Evolutionary conservation across 2,329 filamentous ascomycete species (phyloP).

Genomic region (Lizonia empirigonia): DNA sequence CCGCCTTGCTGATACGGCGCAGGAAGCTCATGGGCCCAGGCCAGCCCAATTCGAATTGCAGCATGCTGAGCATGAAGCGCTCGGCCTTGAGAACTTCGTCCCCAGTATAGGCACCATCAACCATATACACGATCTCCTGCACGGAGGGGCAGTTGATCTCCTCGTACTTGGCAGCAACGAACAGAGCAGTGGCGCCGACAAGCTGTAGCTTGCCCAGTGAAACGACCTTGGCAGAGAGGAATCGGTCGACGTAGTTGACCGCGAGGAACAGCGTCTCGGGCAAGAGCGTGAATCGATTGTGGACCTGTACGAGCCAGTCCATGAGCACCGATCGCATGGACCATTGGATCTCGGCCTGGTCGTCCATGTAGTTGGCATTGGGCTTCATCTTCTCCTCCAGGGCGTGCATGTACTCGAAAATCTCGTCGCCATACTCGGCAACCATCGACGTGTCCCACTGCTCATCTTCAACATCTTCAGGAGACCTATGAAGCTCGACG

Average conservation of each 20-base stretch:
- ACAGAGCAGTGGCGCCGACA: slow-evolving; percentile 92
- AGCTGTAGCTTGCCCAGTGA: slow-evolving; percentile 94
- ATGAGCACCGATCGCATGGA: slow-evolving; percentile 97
- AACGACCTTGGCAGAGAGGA: slow-evolving; percentile 91
- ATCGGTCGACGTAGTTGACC: slow-evolving; percentile 97
- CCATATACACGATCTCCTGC: slow-evolving; percentile 97
- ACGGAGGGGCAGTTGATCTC: slow-evolving; percentile 98
- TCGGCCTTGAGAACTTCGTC: slow-evolving; percentile 98
- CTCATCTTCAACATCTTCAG: slow-evolving; percentile 85
- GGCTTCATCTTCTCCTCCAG: slow-evolving; percentile 89
- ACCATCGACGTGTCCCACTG: slow-evolving; percentile 97
- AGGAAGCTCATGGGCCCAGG: slow-evolving; percentile 99
- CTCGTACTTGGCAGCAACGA: slow-evolving; percentile 97
- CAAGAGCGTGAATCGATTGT: slow-evolving; percentile 85
- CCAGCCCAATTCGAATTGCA: slow-evolving; percentile 94
- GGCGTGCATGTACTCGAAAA: slow-evolving; percentile 88
- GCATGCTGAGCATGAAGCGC: slow-evolving; percentile 96
- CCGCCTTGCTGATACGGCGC: slow-evolving; percentile 94
- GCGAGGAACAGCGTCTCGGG: slow-evolving; percentile 94
- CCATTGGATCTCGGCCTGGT: slow-evolving; percentile 97
- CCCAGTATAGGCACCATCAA: slow-evolving; percentile 84
- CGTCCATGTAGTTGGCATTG: slow-evolving; percentile 93
- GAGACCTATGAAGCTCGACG: slow-evolving; percentile 68
- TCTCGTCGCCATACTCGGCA: slow-evolving; percentile 93
- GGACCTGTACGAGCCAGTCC: slow-evolving; percentile 98